Base-by-base conservation (phyloP, 2,329 filamentous ascomycete genomes). In the Aspergillus luchuensis region DNA sequence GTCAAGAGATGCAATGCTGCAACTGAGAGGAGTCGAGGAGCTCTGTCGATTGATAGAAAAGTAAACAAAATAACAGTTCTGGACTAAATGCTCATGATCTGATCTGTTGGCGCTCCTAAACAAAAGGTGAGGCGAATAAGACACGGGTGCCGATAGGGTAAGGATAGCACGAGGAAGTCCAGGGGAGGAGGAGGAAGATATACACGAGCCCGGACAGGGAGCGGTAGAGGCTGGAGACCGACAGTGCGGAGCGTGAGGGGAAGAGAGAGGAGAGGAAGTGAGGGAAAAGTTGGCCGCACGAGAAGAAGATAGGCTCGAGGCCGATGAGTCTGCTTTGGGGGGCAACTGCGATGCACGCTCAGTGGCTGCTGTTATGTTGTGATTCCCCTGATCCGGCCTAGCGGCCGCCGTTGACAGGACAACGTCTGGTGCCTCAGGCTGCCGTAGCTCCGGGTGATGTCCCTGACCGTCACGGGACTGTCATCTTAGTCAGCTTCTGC, bases 341-440 rank as follows among this genome's bases (percentile, higher is more conserved):
- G 47, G 69, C 69, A 72, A 68, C 66, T 70, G 69, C 67, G 71
- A 73, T 72, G 70, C 71, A 71, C 69, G 65, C 64, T 71, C 63
- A 71, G 57, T 66, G 65, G 66, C 65, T 66, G 62, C 71, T 77
- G 75, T 76, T 76, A 72, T 78, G 76, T 76, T 78, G 67, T 77
- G 71, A 63, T 71, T 54, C 39, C 1, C 65, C 70, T 39, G 25
- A 66, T 70, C 51, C 41, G 69, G 75, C 57, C 67, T 77, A 78
- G 75, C 59, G 69, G 41, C 1, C 1, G 2, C 0, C 15, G 77
- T 79, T 78, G 76, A 70, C 76, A 67, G 66, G 76, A 72, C 76
- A 78, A 79, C 77, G 25, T 8, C 1, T 23, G 1, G 30, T 54
- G 71, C 72, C 70, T 74, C 63, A 74, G 67, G 60, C 61, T 15